Evolutionary conservation across 768 basidiomycete species (phyloP), one percentile per base, ranked within the genome.

Genomic region (Amyloporia xantha): DNA sequence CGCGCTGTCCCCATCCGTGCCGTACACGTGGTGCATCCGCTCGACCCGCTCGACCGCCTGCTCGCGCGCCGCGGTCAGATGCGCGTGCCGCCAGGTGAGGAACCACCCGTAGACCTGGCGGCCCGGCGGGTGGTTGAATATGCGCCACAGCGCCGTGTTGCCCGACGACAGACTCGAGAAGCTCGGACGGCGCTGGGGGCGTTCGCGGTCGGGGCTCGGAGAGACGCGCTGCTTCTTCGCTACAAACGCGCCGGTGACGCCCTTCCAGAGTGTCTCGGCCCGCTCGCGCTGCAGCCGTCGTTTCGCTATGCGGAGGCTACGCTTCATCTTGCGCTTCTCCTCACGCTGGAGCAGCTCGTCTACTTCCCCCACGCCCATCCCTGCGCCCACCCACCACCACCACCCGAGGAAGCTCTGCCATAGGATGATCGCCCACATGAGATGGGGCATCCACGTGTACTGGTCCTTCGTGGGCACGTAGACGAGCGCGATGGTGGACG

Each of bases 371-470:
- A 83, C 75, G 7, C 84, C 88, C 73, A 86, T 90, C 4, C 91
- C 87, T 2, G 86, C 81, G n/a, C 93, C 93, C 12, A 92, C 91
- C 92, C 92, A 97, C 93, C 93, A 97, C 93, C 93, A 97, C 91
- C 91, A 97, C 0, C 90, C 92, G 19, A 96, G 67, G 67, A 94
- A 95, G 66, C 82, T 91, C 73, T 99, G 96, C 96, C 96, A 99
- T 17, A 98, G 77, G 10, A 97, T 81, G 44, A 96, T 82, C 6
- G 87, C 84, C 82, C 91, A 94, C 66, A 91, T 81, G 45, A 97
- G 73, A 20, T 84, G 80, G 0, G 91, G 89, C 49, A 97, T 75
- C 96, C 96, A 98, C n/a, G 81, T 71, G 54, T 89, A 88, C 57
- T 91, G 82, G 53, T 95, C 86, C 59, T 87, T 82, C 46, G 71